phyloP scores from a whole-genome alignment of 768 basidiomycete genomes.

The Termitomyces sp. region DNA sequence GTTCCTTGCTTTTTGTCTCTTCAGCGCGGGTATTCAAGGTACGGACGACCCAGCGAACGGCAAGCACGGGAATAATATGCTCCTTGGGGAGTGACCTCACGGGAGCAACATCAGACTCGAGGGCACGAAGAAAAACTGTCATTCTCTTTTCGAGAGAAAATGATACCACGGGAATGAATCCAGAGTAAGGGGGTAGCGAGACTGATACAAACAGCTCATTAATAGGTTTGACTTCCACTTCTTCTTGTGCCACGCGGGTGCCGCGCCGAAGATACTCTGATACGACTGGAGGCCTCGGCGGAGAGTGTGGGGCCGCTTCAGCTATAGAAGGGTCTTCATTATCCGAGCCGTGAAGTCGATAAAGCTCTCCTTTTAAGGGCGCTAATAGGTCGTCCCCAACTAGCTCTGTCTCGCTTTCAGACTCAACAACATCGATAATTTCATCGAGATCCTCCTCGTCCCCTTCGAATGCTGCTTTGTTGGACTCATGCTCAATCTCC shows the following conservation, averaged over 20 bases:
- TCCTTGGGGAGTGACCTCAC: conserved; percentile 44
- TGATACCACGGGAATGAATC: conserved; percentile 41
- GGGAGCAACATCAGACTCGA: conserved; percentile 47
- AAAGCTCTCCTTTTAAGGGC: conserved; percentile 62
- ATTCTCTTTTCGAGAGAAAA: conserved; percentile 46
- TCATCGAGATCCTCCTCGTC: conserved; percentile 43
- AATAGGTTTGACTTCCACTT: conserved; percentile 47
- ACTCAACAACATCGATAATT: conserved; percentile 65
- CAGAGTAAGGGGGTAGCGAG: conserved; percentile 26
- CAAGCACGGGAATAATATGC: conserved; percentile 45
- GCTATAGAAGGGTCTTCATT: conserved; percentile 25
- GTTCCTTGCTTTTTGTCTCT: conserved; percentile 49
- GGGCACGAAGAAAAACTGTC: conserved; percentile 47
- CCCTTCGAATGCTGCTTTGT: conserved; percentile 10
- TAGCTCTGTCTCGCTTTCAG: conserved; percentile 41
- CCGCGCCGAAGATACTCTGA: conserved; percentile 69
- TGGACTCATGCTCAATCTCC: conserved; percentile 12
- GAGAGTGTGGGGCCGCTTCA: conserved; percentile 29
- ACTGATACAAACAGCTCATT: conserved; percentile 40
- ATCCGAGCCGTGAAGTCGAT: conserved; percentile 47
- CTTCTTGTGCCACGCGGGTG: conserved; percentile 55
- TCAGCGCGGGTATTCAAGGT: conserved; percentile 46
- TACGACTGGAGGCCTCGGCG: conserved; percentile 23
- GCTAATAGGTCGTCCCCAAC: conserved; percentile 56
- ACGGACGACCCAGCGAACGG: conserved; percentile 57